Percentiles rank a stretch among this genome's conserved stretches.
These are phyloP conservation scores for Diaporthe longicolla DNA, from an alignment of 2,329 filamentous ascomycete species.

Conservation along the genomic window DNA sequence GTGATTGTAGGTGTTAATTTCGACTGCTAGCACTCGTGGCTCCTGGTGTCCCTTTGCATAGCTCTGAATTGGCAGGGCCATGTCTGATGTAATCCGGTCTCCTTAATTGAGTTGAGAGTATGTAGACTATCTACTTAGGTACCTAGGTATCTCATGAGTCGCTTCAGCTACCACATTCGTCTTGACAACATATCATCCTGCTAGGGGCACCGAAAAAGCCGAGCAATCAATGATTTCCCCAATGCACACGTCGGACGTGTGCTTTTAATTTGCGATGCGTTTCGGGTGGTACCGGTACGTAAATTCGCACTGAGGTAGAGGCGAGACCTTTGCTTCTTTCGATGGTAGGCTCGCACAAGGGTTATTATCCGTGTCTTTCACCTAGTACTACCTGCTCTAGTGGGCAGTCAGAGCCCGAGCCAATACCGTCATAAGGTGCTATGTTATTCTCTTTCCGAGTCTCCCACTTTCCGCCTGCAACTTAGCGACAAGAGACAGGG, in stretches of 20 bases:
- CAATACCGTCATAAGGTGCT: background rate
- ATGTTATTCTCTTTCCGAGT: background rate
- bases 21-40: too few species aligned
- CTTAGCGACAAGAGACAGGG: background rate
- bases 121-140: background rate
- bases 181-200: background rate
- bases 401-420: constrained; percentile 13
- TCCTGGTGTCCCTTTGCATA: too few species aligned
- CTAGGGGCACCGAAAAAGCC: background rate
- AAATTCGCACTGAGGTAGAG: background rate
- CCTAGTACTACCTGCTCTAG: constrained; percentile 8
- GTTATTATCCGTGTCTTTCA: background rate
- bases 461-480: background rate
- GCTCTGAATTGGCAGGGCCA: background rate
- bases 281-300: background rate
- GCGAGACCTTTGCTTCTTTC: background rate
- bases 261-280: background rate
- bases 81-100: background rate
- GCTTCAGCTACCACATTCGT: background rate
- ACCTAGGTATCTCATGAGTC: background rate
- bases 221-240: background rate
- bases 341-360: background rate
- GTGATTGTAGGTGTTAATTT: too few species aligned
- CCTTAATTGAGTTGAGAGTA: too few species aligned
- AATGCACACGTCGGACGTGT: background rate